These are phyloP conservation scores for Claviceps quebecensis DNA, from an alignment of 2,329 filamentous ascomycete species.

Conservation along the genomic window DNA sequence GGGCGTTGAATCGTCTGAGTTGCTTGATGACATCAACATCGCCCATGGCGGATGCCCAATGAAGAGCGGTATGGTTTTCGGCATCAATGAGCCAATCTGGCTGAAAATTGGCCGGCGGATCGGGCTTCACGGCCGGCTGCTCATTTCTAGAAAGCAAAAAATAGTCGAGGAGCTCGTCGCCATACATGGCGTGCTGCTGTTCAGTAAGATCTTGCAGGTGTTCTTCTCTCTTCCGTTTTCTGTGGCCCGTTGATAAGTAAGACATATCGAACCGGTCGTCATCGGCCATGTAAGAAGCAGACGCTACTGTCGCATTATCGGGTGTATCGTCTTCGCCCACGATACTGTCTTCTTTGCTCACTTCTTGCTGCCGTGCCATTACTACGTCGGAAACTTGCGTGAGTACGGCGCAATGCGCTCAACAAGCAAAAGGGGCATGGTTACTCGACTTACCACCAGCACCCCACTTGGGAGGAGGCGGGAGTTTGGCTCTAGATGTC, in stretches of 20 bases:
- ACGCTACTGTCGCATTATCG: slow-evolving; percentile 70
- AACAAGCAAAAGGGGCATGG: not conserved
- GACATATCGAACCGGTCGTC: slow-evolving; percentile 63
- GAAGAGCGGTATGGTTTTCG: slow-evolving; percentile 80
- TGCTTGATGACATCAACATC: slow-evolving; percentile 85
- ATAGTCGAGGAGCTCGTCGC: slow-evolving; percentile 88
- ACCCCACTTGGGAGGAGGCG: slow-evolving; percentile 43
- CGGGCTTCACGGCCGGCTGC: slow-evolving; percentile 55
- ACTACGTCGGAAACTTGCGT: slow-evolving; percentile 6
- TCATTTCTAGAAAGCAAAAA: slow-evolving; percentile 79
- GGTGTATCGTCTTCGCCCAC: slow-evolving; percentile 68
- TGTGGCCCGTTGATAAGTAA: slow-evolving; percentile 44
- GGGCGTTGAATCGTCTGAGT: slow-evolving; percentile 67
- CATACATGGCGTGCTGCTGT: slow-evolving; percentile 79
- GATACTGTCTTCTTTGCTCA: slow-evolving; percentile 46
- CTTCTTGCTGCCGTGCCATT: slow-evolving; percentile 36
- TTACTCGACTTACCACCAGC: slow-evolving; percentile 9
- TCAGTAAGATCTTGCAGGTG: slow-evolving; percentile 50
- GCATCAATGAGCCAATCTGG: slow-evolving; percentile 88
- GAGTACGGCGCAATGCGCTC: not conserved
- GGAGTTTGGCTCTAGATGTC: slow-evolving; percentile 39
- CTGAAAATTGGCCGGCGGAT: slow-evolving; percentile 74
- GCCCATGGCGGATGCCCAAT: slow-evolving; percentile 97
- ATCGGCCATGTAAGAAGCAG: slow-evolving; percentile 73
- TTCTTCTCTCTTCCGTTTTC: slow-evolving; percentile 67